Base-by-base conservation (phyloP, 1,284 basidiomycete genomes). In the Austroboletus novae-zelandiae region DNA sequence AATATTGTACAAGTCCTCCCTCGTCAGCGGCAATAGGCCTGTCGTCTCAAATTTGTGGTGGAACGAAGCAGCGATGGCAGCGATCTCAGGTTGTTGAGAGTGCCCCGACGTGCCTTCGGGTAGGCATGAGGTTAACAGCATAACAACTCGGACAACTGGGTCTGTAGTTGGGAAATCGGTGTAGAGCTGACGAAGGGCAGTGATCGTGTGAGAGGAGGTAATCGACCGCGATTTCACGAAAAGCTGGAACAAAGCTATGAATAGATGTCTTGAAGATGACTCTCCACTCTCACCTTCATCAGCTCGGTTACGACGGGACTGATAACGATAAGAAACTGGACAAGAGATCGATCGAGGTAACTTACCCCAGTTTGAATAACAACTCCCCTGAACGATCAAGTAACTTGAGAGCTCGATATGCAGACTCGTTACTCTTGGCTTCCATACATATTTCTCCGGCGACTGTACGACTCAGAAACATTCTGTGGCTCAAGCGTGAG, bases 391-490 rank as follows among this genome's bases (percentile, higher is more conserved):
- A 72, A 54, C 79, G 78, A 65, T 87, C 79, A 37, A 89, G 71
- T 50, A 71, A 70, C 64, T 84, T 86, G 47, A 89, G 69, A 30
- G 84, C 86, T 32, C 68, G 66, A 65, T 87, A 89, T 13, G 79
- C 86, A 7, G 76, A 68, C 48, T 83, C 81, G 53, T 89, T 89
- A 13, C 72, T 66, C 66, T 82, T 83, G 17, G 81, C 79, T 64
- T 89, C 87, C 83, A 89, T 86, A 61, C 85, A 87, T 27, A 88
- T 77, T 64, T 89, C 87, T 4, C 82, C 85, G 1, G 86, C 86
- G 20, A 89, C 85, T 11, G 86, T 89, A 42, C 86, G 81, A 58
- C 80, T 86, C 45, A 89, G 71, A 64, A 86, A 89, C 85, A 89
- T 89, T 45, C 86, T 89, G 44, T 9, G 35, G 10, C 5, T 15